These are phyloP conservation scores for Datisca glomerata DNA, from an alignment of 306 rosid genomes.

Conservation along the genomic window DNA sequence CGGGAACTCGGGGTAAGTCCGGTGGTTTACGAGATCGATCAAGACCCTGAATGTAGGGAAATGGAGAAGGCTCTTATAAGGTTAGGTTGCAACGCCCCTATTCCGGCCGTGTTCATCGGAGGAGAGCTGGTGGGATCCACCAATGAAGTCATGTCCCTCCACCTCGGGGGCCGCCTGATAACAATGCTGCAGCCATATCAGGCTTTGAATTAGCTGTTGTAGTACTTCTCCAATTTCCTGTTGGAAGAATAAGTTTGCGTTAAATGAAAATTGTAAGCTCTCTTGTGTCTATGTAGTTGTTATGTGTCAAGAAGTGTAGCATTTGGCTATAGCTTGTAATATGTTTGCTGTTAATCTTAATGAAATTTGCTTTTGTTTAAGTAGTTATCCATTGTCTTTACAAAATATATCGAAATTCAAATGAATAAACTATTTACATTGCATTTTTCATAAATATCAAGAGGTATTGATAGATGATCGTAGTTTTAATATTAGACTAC, in stretches of 20 bases:
- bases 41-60: conserved; percentile 76
- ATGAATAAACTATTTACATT: conserved; percentile 2
- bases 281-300: too few species aligned
- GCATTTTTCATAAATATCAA: too few species aligned
- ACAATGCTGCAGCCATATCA: conserved; percentile 44
- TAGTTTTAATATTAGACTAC: conserved; percentile 11
- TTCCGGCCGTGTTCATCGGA: conserved; percentile 91
- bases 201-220: conserved; percentile 9
- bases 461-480: too few species aligned
- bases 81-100: conserved; percentile 55
- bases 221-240: conserved; percentile 19
- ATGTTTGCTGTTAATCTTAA: conserved; percentile 43
- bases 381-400: neutral
- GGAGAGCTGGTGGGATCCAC: conserved; percentile 79
- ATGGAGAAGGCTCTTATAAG: conserved; percentile 75
- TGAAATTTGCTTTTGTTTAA: conserved; percentile 41
- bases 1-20: conserved; percentile 53
- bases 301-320: conserved; percentile 34
- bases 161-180: conserved; percentile 63
- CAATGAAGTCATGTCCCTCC: conserved; percentile 94
- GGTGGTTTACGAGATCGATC: conserved; percentile 61
- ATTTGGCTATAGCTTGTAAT: conserved; percentile 46
- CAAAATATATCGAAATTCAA: conserved; percentile 11
- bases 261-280: too few species aligned
- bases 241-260: conserved; percentile 50